These are phyloP conservation scores for Aspergillus fumigatus DNA, from an alignment of 2,329 filamentous ascomycete genomes.

Conservation along the genomic window DNA sequence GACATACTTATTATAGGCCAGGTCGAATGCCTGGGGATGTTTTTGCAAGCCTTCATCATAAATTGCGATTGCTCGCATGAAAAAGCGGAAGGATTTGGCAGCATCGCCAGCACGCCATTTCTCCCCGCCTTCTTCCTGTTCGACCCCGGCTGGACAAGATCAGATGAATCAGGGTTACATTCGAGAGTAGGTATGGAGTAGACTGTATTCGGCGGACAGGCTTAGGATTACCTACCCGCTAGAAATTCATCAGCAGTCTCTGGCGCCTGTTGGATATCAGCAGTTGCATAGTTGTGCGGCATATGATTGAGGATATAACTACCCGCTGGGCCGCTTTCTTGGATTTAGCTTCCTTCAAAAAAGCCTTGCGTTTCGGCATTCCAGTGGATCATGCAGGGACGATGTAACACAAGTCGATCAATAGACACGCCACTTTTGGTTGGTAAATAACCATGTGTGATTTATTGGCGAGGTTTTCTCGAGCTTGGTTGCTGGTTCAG, in stretches of 20 bases:
- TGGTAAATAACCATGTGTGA: neutral
- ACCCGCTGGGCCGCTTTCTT: slow-evolving; percentile 43
- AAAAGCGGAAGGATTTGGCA: slow-evolving; percentile 57
- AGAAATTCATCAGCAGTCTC: slow-evolving; percentile 65
- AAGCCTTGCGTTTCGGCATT: slow-evolving; percentile 39
- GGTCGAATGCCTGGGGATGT: slow-evolving; percentile 61
- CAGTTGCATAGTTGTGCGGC: neutral
- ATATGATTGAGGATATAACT: slow-evolving; percentile 1
- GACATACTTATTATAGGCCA: slow-evolving; percentile 69
- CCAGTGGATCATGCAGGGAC: slow-evolving; percentile 3
- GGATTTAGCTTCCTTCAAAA: slow-evolving; percentile 40
- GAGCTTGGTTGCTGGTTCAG: neutral
- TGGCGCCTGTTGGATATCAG: slow-evolving; percentile 42
- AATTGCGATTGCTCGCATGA: slow-evolving; percentile 59
- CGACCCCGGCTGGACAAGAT: slow-evolving; percentile 52
- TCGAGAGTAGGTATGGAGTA: neutral
- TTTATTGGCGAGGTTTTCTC: neutral
- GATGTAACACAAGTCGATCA: neutral
- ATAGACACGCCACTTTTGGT: neutral
- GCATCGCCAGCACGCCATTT: slow-evolving; percentile 72
- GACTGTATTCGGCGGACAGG: neutral
- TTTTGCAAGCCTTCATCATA: slow-evolving; percentile 61
- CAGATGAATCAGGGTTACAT: neutral
- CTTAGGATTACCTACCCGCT: slow-evolving; percentile 42
- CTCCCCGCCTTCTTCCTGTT: slow-evolving; percentile 65